Evolutionary conservation across 2,329 filamentous ascomycete genomes (phyloP).

Genomic region (Paracorniculantispora psalliotae): DNA sequence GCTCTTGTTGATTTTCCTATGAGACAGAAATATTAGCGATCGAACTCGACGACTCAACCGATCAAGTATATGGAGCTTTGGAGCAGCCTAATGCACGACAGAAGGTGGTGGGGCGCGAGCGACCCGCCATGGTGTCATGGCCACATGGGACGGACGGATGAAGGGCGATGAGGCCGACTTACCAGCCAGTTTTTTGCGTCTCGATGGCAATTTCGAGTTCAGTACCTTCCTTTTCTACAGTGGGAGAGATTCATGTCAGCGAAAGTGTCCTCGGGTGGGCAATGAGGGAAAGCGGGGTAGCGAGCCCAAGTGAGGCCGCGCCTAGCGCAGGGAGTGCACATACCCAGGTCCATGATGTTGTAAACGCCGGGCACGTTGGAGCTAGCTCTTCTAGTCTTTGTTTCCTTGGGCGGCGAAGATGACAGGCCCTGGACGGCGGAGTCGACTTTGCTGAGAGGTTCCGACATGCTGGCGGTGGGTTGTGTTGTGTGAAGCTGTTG

Average conservation of each 20-base stretch:
- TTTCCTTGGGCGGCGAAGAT: constrained; percentile 62
- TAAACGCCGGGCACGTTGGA: constrained; percentile 62
- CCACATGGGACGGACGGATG: not conserved
- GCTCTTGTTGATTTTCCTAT: constrained; percentile 91
- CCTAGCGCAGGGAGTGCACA: constrained; percentile 27
- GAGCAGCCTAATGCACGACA: constrained; percentile 10
- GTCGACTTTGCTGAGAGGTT: constrained; percentile 79
- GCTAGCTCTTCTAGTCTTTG: constrained; percentile 63
- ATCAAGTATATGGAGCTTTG: constrained; percentile 1
- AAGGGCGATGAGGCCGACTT: constrained; percentile 31
- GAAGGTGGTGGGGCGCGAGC: not conserved
- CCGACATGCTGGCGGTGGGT: constrained; percentile 31
- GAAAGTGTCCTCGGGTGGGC: not conserved
- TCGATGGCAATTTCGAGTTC: constrained; percentile 71
- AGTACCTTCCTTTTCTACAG: constrained; percentile 65
- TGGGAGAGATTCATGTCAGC: not conserved
- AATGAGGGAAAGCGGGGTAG: constrained; percentile 3
- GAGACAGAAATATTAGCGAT: not conserved
- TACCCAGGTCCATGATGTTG: constrained; percentile 84
- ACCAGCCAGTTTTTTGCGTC: constrained; percentile 87
- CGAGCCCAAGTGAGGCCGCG: not conserved
- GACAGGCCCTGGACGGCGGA: constrained; percentile 80
- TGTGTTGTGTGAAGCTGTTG: constrained; percentile 14
- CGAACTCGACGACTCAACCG: not conserved
- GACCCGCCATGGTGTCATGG: constrained; percentile 6